Evolutionary conservation across 192 early-diverging fungal species (phyloP).

Genomic region (Coemansia furcata): DNA sequence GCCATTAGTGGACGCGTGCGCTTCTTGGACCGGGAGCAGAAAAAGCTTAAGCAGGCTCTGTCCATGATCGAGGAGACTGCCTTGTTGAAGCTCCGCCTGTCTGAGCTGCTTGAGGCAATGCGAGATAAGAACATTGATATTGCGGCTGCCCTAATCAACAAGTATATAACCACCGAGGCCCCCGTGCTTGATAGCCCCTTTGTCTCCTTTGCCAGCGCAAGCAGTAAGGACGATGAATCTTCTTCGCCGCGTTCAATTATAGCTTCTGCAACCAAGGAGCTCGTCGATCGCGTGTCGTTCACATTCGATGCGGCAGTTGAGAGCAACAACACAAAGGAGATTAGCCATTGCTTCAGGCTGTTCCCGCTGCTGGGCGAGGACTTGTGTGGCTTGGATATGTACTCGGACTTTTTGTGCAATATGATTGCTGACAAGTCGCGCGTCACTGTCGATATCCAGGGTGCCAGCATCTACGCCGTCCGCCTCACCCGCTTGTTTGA

Average conservation of each 20-base stretch:
- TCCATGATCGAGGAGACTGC: constrained; percentile 67
- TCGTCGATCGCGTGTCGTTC: constrained; percentile 69
- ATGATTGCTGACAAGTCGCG: constrained; percentile 74
- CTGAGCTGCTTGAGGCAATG: constrained; percentile 36
- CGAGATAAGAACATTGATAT: constrained; percentile 56
- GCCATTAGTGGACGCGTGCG: constrained; percentile 83
- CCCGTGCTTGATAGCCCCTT: constrained; percentile 27
- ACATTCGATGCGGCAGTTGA: constrained; percentile 81
- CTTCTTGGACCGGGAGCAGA: constrained; percentile 78
- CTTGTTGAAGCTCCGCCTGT: constrained; percentile 46
- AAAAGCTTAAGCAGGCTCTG: constrained; percentile 68
- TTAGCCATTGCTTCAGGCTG: constrained; percentile 84
- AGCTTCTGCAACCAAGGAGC: constrained; percentile 55
- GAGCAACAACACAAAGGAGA: constrained; percentile 65
- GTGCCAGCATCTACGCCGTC: constrained; percentile 63
- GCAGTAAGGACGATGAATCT: constrained; percentile 21
- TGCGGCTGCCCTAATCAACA: constrained; percentile 49
- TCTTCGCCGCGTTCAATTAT: constrained; percentile 37
- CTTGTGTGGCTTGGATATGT: constrained; percentile 84
- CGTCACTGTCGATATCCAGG: constrained; percentile 9
- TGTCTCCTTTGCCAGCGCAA: constrained; percentile 14
- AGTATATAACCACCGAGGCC: constrained; percentile 16
- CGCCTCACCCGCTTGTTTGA: constrained; percentile 87
- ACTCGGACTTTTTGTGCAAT: constrained; percentile 78
- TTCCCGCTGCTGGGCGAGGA: constrained; percentile 86